These are phyloP conservation scores for Pinus taeda DNA, from an alignment of 75 land plant genomes.

Conservation along the genomic window DNA sequence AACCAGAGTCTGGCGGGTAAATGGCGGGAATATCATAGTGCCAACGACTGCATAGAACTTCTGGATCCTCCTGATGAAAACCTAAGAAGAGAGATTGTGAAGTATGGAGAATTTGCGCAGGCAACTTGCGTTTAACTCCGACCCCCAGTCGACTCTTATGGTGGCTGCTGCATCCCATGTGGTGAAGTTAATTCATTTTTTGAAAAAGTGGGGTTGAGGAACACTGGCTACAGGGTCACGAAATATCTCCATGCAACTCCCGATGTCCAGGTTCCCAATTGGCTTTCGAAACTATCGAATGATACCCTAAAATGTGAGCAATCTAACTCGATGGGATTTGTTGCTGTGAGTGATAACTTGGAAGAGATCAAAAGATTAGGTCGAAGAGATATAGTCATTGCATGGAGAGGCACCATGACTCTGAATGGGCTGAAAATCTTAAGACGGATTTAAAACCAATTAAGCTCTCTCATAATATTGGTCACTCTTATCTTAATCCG, in stretches of 20 bases:
- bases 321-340: constrained; percentile 76
- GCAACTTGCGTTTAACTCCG: constrained; percentile 15
- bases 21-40: constrained; percentile 58
- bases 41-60: constrained; percentile 45
- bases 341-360: constrained; percentile 47
- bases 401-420: constrained; percentile 72
- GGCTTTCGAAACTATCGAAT: constrained; percentile 35
- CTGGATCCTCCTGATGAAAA: constrained; percentile 66
- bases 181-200: constrained; percentile 19
- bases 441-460: constrained; percentile 9
- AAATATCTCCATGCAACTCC: constrained; percentile 68
- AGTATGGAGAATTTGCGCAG: constrained; percentile 56
- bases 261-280: constrained; percentile 21
- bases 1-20: constrained; percentile 20
- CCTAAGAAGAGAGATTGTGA: constrained; percentile 54
- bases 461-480: too few relatives aligned
- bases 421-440: constrained; percentile 63
- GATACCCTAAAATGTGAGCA: background rate
- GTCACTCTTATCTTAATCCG: too few relatives aligned
- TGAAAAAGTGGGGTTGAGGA: constrained; percentile 34
- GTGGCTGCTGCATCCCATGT: background rate
- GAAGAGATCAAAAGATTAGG: constrained; percentile 28
- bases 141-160: constrained; percentile 10
- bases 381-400: constrained; percentile 51
- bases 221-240: constrained; percentile 52